A percentile compares a stretch with the other conserved stretches of the same genome.
Conservation (phyloP, 331 rosid species). For the Stylosanthes scabra region DNA sequence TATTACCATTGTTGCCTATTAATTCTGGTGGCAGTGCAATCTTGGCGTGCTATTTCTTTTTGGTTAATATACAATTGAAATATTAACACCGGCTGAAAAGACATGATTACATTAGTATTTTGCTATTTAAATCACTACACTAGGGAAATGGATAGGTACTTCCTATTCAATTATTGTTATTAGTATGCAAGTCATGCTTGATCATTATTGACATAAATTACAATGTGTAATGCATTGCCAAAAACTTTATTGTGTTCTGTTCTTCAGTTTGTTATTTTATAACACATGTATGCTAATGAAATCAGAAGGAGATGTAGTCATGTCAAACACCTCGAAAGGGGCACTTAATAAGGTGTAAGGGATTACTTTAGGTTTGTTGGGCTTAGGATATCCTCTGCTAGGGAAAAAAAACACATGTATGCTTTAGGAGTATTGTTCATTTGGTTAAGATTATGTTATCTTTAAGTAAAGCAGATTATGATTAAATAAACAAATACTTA, state of each 20-base stretch:
- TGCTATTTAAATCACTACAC: not conserved
- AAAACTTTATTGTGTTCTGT: not conserved
- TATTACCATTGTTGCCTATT: not conserved
- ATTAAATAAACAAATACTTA: too few relatives aligned
- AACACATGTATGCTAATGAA: too few relatives aligned
- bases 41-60: not conserved
- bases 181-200: not conserved
- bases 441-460: too few relatives aligned
- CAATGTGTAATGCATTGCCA: not conserved
- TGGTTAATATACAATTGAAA: constrained; percentile 1
- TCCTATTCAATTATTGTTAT: not conserved
- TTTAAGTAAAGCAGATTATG: too few relatives aligned
- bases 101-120: not conserved
- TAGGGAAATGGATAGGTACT: not conserved
- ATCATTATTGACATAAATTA: not conserved
- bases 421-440: too few relatives aligned
- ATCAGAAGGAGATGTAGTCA: too few relatives aligned
- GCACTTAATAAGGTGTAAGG: too few relatives aligned
- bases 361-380: too few relatives aligned
- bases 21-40: constrained; percentile 21
- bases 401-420: too few relatives aligned
- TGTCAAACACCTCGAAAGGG: too few relatives aligned
- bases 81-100: not conserved
- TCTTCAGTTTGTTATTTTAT: too few relatives aligned
- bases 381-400: too few relatives aligned